Evolutionary conservation across 148 eudicot species (phyloP).

Genomic region (Polygonum maritimum): DNA sequence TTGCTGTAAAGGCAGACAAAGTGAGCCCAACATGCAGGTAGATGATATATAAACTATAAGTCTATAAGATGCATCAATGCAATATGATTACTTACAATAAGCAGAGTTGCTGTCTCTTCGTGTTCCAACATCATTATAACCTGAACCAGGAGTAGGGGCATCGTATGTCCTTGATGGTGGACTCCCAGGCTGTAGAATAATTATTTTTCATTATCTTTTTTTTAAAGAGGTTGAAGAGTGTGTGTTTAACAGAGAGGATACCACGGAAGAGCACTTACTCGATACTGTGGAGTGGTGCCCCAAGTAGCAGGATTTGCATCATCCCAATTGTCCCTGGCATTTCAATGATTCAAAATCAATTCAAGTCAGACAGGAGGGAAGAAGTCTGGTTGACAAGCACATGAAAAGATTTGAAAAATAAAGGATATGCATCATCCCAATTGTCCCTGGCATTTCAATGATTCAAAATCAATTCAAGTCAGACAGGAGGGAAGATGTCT

Average conservation of each 20-base stretch:
- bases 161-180: conserved; percentile 81
- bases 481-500: too few species aligned
- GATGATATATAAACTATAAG: background rate
- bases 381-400: too few species aligned
- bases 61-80: background rate
- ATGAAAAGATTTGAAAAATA: too few species aligned
- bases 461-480: background rate
- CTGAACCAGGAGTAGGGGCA: conserved; percentile 95
- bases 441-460: conserved; percentile 50
- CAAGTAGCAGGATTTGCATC: conserved; percentile 95
- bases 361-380: too few species aligned
- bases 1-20: conserved; percentile 36
- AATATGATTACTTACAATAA: conserved; percentile 37
- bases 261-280: conserved; percentile 27
- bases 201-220: background rate
- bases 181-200: conserved; percentile 67
- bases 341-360: conserved; percentile 2
- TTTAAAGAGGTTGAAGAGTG: too few species aligned
- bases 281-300: conserved; percentile 93
- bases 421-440: conserved; percentile 96
- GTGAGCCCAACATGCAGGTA: background rate
- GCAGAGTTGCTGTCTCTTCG: conserved; percentile 76
- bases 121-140: conserved; percentile 79
- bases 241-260: background rate
- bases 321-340: conserved; percentile 92